Conservation (phyloP, 2,329 filamentous ascomycete species). For the Amesomyces nigricolor region DNA sequence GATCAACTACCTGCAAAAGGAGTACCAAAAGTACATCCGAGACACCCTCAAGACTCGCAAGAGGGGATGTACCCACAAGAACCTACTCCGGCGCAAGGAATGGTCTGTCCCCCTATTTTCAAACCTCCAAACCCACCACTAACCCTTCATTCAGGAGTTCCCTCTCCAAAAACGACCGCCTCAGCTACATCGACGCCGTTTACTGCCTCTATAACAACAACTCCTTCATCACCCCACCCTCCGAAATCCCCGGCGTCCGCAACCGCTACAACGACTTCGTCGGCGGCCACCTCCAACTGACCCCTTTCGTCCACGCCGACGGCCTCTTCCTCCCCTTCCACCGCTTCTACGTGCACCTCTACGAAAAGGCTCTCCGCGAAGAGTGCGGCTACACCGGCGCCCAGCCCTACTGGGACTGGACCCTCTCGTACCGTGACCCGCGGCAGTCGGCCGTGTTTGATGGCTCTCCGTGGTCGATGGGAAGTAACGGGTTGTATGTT, state of each 20-base stretch:
- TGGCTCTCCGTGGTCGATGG: conserved; percentile 12
- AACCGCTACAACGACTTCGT: conserved; percentile 1
- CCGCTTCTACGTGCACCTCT: conserved; percentile 30
- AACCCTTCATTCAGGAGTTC: too few species aligned
- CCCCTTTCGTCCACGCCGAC: background rate
- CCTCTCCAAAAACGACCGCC: background rate
- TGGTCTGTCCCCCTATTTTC: too few species aligned
- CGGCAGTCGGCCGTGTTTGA: conserved; percentile 16
- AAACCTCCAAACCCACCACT: too few species aligned
- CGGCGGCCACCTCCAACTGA: background rate
- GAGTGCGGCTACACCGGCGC: conserved; percentile 29
- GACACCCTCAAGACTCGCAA: too few species aligned
- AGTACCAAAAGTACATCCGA: too few species aligned
- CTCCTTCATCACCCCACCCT: background rate
- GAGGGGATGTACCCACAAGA: too few species aligned
- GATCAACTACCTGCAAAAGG: too few species aligned
- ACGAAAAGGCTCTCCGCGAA: conserved; percentile 29
- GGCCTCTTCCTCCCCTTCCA: background rate
- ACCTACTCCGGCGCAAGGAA: too few species aligned
- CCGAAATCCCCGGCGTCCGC: background rate
- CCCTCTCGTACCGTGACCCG: conserved; percentile 15
- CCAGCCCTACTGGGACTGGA: conserved; percentile 34
- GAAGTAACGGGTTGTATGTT: conserved; percentile 18
- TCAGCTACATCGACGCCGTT: background rate
- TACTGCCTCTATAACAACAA: background rate